Conservation (phyloP, 2,329 filamentous ascomycete genomes). For the Pseudovirgaria hyperparasitica region DNA sequence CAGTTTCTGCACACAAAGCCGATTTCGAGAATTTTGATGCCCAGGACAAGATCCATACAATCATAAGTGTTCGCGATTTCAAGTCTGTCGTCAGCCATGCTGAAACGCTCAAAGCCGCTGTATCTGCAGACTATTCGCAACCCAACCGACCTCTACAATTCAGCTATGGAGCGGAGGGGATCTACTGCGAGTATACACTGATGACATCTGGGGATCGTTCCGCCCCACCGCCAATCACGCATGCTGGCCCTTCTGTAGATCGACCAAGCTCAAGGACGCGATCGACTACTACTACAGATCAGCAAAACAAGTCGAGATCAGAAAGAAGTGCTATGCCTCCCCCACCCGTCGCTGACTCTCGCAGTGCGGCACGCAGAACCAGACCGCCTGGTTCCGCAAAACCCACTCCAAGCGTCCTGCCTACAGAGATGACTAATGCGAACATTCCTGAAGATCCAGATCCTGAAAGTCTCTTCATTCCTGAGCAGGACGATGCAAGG, state of each 20-base stretch:
- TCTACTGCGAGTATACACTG: constrained; percentile 64
- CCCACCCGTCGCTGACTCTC: constrained; percentile 21
- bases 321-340: constrained; percentile 35
- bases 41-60: constrained; percentile 63
- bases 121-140: constrained; percentile 57
- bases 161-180: constrained; percentile 53
- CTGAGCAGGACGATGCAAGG: constrained; percentile 43
- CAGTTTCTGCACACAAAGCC: constrained; percentile 61
- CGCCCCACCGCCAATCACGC: constrained; percentile 26
- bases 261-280: constrained; percentile 18
- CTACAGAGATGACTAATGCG: constrained; percentile 8
- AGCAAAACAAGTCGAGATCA: constrained; percentile 13
- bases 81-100: constrained; percentile 67
- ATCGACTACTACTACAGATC: constrained; percentile 10
- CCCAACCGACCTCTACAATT: constrained; percentile 62
- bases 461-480: constrained; percentile 60
- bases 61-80: constrained; percentile 75
- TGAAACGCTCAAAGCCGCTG: constrained; percentile 51
- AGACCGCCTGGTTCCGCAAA: constrained; percentile 16
- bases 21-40: constrained; percentile 67
- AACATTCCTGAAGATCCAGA: constrained; percentile 37
- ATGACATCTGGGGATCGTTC: constrained; percentile 63
- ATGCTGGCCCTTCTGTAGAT: constrained; percentile 24
- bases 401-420: too few species aligned
- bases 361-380: constrained; percentile 15